Evolutionary conservation across 805 yeast species (phyloP), one percentile per base, ranked within the genome.

Genomic region (Debaryomyces tyrocola): DNA sequence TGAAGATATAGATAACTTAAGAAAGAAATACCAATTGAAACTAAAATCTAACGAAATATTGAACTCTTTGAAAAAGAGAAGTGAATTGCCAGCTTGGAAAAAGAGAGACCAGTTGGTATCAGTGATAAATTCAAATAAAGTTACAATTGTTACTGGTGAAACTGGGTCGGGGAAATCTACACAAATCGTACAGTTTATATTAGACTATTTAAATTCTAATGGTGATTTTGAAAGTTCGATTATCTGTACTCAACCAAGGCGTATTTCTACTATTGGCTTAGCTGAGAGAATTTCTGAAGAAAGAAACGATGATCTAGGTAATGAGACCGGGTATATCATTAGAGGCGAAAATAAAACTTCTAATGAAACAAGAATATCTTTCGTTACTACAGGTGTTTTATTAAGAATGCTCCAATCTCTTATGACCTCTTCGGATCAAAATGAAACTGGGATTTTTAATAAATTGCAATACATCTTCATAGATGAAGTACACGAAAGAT

Each of bases 121-220:
- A 0, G 67, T 82, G 4, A 80, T 92, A 4, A 71, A 74, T 24
- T 49, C 70, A 0, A 79, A 87, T 58, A 80, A 80, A 51, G 86
- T 90, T 4, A 82, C 87, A 7, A 67, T 92, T 29, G 78, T 92
- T 33, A 92, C 98, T 2, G 99, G 98, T 62, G 99, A 94, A 63
- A 92, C 98, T 0, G 98, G 98, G 56, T 91, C 97, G 1, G 98
- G 98, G 55, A 92, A 92, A 60, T 89, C 97, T 0, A 92, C 99
- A 0, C 99, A 92, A 62, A 82, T 89, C 4, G 96, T 90, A 5
- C 99, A 92, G 62, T 92, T 90, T 54, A 71, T 92, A 17, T 67
- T 92, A 14, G 98, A 92, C 61, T 74, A 82, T 34, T 57, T 88
- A 48, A 74, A 79, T 41, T 39, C 66, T 0, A 60, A 66, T 10